These are phyloP conservation scores for Phytophthora citricola DNA, from an alignment of 352 stramenopile genomes.

Conservation along the genomic window DNA sequence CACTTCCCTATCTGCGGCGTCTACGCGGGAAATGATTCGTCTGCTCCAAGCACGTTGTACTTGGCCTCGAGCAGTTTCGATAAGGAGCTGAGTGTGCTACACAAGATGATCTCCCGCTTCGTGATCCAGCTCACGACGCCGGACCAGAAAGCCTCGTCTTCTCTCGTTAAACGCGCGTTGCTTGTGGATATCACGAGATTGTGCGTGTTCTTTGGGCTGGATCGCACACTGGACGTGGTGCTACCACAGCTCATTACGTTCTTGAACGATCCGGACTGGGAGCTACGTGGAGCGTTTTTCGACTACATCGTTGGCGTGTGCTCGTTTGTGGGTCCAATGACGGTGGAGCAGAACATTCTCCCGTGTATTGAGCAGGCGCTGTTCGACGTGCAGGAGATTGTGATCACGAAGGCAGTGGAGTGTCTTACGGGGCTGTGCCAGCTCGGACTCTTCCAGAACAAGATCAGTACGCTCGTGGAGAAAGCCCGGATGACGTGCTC, in stretches of 20 bases:
- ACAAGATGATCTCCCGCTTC: conserved; percentile 95
- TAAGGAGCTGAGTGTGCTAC: conserved; percentile 91
- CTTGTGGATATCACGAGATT: conserved; percentile 95
- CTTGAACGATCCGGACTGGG: conserved; percentile 96
- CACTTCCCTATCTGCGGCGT: conserved; percentile 47
- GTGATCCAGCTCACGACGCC: conserved; percentile 94
- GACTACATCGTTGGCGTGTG: conserved; percentile 94
- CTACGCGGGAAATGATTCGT: conserved; percentile 42
- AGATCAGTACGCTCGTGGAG: conserved; percentile 80
- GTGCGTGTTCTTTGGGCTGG: conserved; percentile 97
- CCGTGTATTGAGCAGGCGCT: conserved; percentile 97
- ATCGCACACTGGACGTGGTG: conserved; percentile 95
- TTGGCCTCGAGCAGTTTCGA: conserved; percentile 92
- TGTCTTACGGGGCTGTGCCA: conserved; percentile 93
- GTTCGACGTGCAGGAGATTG: conserved; percentile 96
- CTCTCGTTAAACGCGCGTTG: conserved; percentile 94
- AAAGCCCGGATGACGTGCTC: conserved; percentile 86
- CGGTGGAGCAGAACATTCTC: conserved; percentile 96
- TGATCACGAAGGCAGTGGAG: conserved; percentile 93
- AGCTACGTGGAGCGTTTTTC: conserved; percentile 91
- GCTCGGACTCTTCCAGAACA: conserved; percentile 92
- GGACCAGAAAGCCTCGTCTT: conserved; percentile 91
- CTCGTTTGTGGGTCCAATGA: conserved; percentile 93
- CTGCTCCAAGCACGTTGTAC: conserved; percentile 44
- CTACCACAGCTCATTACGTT: conserved; percentile 97